These are phyloP conservation scores for Sclerotinia sclerotiorum DNA, from an alignment of 2,329 filamentous ascomycete species.

Conservation along the genomic window DNA sequence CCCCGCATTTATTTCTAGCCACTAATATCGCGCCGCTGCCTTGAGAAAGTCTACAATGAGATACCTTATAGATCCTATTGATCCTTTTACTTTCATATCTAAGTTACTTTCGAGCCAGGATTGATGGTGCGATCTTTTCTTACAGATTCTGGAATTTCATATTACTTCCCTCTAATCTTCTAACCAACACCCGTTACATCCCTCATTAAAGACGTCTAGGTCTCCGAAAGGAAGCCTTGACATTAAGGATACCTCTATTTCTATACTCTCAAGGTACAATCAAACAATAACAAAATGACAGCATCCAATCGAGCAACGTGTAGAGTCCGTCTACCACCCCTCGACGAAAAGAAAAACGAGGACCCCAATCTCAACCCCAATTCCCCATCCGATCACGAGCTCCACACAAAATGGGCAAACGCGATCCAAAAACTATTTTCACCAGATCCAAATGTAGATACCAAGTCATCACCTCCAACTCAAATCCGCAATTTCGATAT, in stretches of 20 bases:
- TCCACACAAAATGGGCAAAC: slow-evolving; percentile 1
- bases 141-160: not conserved
- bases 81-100: not conserved
- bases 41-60: not conserved
- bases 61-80: not conserved
- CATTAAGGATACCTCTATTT: too few relatives aligned
- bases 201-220: too few relatives aligned
- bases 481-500: slow-evolving; percentile 10
- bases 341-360: not conserved
- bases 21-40: not conserved
- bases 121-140: not conserved
- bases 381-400: not conserved
- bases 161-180: not conserved
- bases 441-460: too few relatives aligned
- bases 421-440: slow-evolving; percentile 1
- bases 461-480: not conserved
- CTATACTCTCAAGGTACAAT: not conserved
- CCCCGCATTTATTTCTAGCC: not conserved
- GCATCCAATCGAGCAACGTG: not conserved
- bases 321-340: not conserved
- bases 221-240: too few relatives aligned
- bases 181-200: not conserved
- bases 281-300: not conserved
- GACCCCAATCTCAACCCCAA: not conserved
- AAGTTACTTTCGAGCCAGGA: not conserved